Base-by-base conservation (phyloP, 306 rosid genomes). In the Vicia faba region DNA sequence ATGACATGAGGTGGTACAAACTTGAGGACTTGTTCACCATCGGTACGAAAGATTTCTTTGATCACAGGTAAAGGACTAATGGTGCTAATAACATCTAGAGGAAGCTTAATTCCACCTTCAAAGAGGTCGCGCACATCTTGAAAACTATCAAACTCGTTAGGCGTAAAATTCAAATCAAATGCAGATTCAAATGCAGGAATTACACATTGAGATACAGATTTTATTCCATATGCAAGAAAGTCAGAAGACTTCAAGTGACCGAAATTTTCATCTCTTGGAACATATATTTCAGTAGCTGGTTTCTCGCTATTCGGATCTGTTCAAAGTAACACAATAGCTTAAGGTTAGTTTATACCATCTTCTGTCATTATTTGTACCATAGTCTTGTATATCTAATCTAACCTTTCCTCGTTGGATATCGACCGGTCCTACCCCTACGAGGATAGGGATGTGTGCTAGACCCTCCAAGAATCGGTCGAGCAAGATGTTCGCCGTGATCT, bases 351-450 rank as follows among this genome's bases (percentile, higher is more conserved):
- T 33, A 7, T 33, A 1, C 1, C 38, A 33, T 33, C 8, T 33
- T 7, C 28, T 33, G 7, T 33, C 38, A 33, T 33, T 33, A 33
- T 6, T 33, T 33, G 9, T 33, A 33, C 8, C 38, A 33, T 33
- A 7, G 1, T 7, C 38, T 33, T 33, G 38, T 33, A 33, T 33
- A 33, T 33, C 70, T 71, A 35, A 33, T 33, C 70, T 71, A 35
- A 86, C 97, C 95, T 67, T 65, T 62, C 23, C 43, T 58, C 7
- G 91, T 29, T 10, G 82, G 73, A 55, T 74, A 75, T 70, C 97
- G 78, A n/a, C 97, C 88, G 0, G 97, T 91, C 77, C 95, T 91
- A 78, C 96, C 97, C 57, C 97, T 65, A 0, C 97, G 91, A 55
- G 97, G 97, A 51, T 91, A 91, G 65, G 97, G 97, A 67, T 78